Evolutionary conservation across 768 basidiomycete species (phyloP).

Genomic region (Leccinum rimulosum): DNA sequence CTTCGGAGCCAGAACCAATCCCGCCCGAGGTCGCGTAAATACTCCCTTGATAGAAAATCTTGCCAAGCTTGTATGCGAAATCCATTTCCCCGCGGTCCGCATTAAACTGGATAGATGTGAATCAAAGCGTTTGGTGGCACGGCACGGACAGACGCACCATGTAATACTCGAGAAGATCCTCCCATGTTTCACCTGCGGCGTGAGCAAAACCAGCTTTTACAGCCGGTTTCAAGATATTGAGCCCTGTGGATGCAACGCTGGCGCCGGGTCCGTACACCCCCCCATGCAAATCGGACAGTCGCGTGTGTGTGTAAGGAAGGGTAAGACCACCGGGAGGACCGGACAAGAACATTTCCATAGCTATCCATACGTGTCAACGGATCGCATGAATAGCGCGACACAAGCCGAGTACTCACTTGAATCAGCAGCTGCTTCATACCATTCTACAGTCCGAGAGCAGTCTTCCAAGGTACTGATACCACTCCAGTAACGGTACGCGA

Average conservation of each 20-base stretch:
- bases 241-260: constrained; percentile 86
- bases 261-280: constrained; percentile 96
- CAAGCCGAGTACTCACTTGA: constrained; percentile 53
- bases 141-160: constrained; percentile 45
- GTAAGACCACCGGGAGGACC: constrained; percentile 92
- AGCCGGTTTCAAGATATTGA: constrained; percentile 67
- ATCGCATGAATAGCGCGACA: neutral
- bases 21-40: constrained; percentile 81
- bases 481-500: constrained; percentile 94
- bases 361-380: constrained; percentile 35
- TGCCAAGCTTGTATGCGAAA: constrained; percentile 90
- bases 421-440: constrained; percentile 90
- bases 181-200: constrained; percentile 91
- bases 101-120: constrained; percentile 64
- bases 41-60: constrained; percentile 94
- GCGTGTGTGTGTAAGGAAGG: constrained; percentile 75
- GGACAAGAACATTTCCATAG: constrained; percentile 74
- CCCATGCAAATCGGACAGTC: constrained; percentile 85
- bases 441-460: constrained; percentile 78
- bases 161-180: constrained; percentile 90
- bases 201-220: constrained; percentile 82
- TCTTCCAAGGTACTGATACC: constrained; percentile 90
- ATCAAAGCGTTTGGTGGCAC: neutral
- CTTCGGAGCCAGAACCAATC: constrained; percentile 83
- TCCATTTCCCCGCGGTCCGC: constrained; percentile 88